phyloP scores from a whole-genome alignment of 75 land plant species.

The Selaginella tamariscina region DNA sequence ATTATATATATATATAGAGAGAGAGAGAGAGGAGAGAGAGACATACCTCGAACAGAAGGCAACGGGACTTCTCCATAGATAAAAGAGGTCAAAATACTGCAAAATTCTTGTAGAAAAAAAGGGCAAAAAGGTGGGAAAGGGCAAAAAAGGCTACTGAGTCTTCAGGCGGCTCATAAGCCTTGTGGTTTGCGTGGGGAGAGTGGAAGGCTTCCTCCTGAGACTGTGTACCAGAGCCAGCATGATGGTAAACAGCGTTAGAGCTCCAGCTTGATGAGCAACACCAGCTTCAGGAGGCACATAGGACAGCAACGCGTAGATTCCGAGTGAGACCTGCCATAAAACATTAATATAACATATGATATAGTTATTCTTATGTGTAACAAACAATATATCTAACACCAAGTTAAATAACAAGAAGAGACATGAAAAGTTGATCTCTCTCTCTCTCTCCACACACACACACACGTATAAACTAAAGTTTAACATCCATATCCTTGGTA shows the following conservation, averaged over 20 bases:
- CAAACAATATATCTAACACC: not conserved
- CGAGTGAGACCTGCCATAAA: slow-evolving; percentile 61
- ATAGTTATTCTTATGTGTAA: too few relatives aligned
- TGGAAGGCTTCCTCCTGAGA: slow-evolving; percentile 14
- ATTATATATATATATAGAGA: too few relatives aligned
- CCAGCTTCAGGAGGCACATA: slow-evolving; percentile 85
- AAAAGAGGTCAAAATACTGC: not conserved
- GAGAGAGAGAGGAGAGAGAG: not conserved
- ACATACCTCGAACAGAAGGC: not conserved
- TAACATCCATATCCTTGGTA: too few relatives aligned
- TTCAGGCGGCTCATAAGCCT: not conserved
- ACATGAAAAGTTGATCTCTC: not conserved
- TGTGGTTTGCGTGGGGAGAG: not conserved
- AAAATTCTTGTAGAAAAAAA: not conserved
- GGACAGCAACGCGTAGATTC: slow-evolving; percentile 73
- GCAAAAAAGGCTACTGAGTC: not conserved
- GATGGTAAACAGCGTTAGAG: slow-evolving; percentile 66
- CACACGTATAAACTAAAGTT: too few relatives aligned
- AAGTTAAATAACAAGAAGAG: not conserved
- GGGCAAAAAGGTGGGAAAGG: not conserved
- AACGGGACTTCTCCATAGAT: not conserved
- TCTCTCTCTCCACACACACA: too few relatives aligned
- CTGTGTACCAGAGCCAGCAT: slow-evolving; percentile 60
- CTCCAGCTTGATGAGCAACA: slow-evolving; percentile 93
- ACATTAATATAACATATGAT: too few relatives aligned